Base-by-base conservation (phyloP, 164 flowering plant genomes). In the Vitis riparia region DNA sequence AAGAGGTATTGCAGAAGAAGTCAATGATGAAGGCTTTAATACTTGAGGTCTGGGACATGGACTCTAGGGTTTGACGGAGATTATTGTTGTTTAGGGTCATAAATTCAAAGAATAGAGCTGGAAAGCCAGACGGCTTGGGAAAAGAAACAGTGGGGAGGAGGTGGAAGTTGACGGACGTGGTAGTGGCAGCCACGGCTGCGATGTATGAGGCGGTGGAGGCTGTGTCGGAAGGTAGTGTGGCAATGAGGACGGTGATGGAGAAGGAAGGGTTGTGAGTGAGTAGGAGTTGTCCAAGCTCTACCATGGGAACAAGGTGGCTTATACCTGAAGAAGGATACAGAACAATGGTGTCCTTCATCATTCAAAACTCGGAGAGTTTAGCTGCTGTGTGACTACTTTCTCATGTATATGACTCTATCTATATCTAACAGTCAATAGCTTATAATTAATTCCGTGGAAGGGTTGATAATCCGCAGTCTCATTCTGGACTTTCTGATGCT, bases 271-370 rank as follows among this genome's bases (percentile, higher is more conserved):
- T 15, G 62, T 59, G 53, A 3, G 3, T 9, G 15, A 12, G 58
- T 10, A 68, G 59, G 49, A 59, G 44, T 13, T 68, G 59, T 44
- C 32, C 71, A 10, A 68, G 55, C 48, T 68, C 71, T 3, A 59
- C 64, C 71, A 68, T 68, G 15, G 71, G 19, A 17, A 68, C 56
- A 9, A 68, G 3, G 55, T 68, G 71, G 16, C 64, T 56, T 4
- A 19, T 23, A 0, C 62, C 71, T 13, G 64, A 64, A 59, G 55
- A n/a, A 2, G 63, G 63, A 16, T 68, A 68, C 19, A 59, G 29
- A 44, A 68, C 19, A 5, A 63, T 63, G 17, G 51, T 48, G 9
- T 44, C 65, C 17, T 62, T 11, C 65, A 51, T 51, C 11, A 49
- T 49, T 49, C 27, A 23, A 23, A 23, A 23, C 27, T 23, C 1